A percentile compares a stretch with the other conserved stretches of the same genome.
Conservation (phyloP, 2,329 filamentous ascomycete species). For the Aspergillus neotritici region DNA sequence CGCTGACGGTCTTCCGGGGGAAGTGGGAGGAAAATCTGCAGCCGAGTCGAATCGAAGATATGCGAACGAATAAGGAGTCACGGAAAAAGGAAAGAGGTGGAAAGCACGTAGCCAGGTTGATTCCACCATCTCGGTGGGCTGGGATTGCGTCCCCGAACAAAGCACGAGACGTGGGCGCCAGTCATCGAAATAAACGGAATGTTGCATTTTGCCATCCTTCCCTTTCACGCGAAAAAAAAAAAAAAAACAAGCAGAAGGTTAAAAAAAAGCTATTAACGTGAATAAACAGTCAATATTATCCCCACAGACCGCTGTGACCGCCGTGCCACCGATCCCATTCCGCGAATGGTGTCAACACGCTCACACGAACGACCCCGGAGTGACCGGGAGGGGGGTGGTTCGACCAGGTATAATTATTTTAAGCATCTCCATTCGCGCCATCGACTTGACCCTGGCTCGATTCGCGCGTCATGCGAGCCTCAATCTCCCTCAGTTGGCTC, state of each 20-base stretch:
- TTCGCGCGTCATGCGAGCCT: constrained; percentile 93
- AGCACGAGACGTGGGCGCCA: constrained; percentile 8
- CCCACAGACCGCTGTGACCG: constrained; percentile 33
- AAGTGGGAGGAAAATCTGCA: constrained; percentile 13
- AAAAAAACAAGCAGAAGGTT: too few relatives aligned
- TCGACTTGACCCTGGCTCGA: constrained; percentile 47
- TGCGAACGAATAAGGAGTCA: constrained; percentile 17
- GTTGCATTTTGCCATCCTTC: constrained; percentile 28
- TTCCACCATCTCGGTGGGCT: constrained; percentile 12
- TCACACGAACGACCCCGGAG: constrained; percentile 20
- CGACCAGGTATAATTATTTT: constrained; percentile 24
- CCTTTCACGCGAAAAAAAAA: constrained; percentile 7
- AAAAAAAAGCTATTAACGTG: constrained; percentile 37
- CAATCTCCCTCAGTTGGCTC: constrained; percentile 97
- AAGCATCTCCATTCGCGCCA: constrained; percentile 33
- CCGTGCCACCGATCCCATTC: constrained; percentile 32
- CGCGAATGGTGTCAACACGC: constrained; percentile 27
- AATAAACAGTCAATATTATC: constrained; percentile 38
- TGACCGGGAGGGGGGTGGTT: constrained; percentile 23
- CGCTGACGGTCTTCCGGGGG: constrained; percentile 15
- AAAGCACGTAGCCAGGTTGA: constrained; percentile 11
- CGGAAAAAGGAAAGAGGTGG: constrained; percentile 11
- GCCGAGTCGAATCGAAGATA: constrained; percentile 15
- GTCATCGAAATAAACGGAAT: constrained; percentile 23
- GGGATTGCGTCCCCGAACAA: not conserved